Percentiles rank a stretch among this genome's conserved stretches.
Evolutionary conservation across 2,329 filamentous ascomycete species (phyloP).

Genomic region (Tolypocladium endophyticum): DNA sequence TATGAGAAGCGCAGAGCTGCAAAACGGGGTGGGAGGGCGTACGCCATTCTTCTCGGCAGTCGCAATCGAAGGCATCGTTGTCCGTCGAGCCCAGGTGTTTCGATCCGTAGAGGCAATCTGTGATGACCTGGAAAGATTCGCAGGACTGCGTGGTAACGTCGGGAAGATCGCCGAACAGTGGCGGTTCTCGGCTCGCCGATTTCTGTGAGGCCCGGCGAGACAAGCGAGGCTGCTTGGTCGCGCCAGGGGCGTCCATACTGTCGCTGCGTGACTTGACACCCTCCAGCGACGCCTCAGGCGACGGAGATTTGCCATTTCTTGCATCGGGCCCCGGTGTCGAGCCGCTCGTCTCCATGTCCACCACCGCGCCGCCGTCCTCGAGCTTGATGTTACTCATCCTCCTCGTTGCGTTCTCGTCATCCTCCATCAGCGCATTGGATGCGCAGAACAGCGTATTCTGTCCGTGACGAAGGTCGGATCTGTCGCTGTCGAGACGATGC

Average conservation of each 20-base stretch:
- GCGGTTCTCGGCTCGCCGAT: slow-evolving; percentile 47
- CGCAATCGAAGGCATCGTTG: slow-evolving; percentile 83
- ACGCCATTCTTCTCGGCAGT: slow-evolving; percentile 94
- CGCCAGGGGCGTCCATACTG: slow-evolving; percentile 36
- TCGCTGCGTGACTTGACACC: slow-evolving; percentile 35
- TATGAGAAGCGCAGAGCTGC: not conserved
- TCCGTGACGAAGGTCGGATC: not conserved
- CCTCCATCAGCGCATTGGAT: slow-evolving; percentile 23
- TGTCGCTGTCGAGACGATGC: not conserved
- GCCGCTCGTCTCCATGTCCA: slow-evolving; percentile 30
- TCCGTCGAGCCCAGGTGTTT: slow-evolving; percentile 88
- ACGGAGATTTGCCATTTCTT: slow-evolving; percentile 15
- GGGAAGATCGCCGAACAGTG: slow-evolving; percentile 63
- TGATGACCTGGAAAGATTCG: slow-evolving; percentile 67
- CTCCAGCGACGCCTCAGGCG: slow-evolving; percentile 33
- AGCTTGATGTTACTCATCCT: slow-evolving; percentile 34
- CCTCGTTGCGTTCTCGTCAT: slow-evolving; percentile 27
- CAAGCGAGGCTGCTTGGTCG: slow-evolving; percentile 54
- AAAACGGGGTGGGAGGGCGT: slow-evolving; percentile 31
- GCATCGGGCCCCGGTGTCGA: slow-evolving; percentile 25
- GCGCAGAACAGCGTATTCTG: not conserved
- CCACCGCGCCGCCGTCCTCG: slow-evolving; percentile 25
- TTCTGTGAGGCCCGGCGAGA: slow-evolving; percentile 64
- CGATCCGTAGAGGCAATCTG: slow-evolving; percentile 80
- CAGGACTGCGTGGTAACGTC: slow-evolving; percentile 71